These are phyloP conservation scores for Amphichorda felina DNA, from an alignment of 2,329 filamentous ascomycete genomes.

Conservation along the genomic window DNA sequence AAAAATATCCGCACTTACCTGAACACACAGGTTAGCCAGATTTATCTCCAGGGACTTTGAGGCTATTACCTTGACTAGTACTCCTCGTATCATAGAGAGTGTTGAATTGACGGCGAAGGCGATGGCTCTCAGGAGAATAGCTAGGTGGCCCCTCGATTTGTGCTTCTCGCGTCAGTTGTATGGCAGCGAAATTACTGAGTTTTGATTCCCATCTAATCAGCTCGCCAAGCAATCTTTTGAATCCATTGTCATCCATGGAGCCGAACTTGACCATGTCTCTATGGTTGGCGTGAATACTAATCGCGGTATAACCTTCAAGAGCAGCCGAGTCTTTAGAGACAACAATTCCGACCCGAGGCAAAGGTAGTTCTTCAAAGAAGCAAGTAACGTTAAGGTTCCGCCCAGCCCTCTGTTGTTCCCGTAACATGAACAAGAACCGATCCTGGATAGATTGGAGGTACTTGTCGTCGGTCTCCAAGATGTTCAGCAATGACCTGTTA, in stretches of 20 bases:
- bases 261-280: conserved; percentile 19
- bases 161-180: no score
- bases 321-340: conserved; percentile 17
- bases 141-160: no score
- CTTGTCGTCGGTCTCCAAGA: conserved; percentile 2
- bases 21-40: no score
- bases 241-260: conserved; percentile 14
- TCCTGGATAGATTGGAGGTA: conserved; percentile 11
- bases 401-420: conserved; percentile 6
- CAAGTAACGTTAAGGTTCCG: conserved; percentile 14
- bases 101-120: no score
- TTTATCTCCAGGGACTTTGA: no score
- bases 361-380: conserved; percentile 22
- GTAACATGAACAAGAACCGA: conserved; percentile 15
- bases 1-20: no score
- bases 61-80: no score
- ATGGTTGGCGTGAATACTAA: conserved; percentile 18
- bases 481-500: conserved; percentile 16
- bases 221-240: conserved; percentile 12
- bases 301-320: conserved; percentile 13
- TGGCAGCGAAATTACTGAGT: no score
- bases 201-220: conserved; percentile 4
- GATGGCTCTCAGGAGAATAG: no score
- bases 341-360: conserved; percentile 10
- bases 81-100: no score